A percentile compares a stretch with the other conserved stretches of the same genome.
Evolutionary conservation across 441 rosid genomes (phyloP).

Genomic region (Erodium moschatum): DNA sequence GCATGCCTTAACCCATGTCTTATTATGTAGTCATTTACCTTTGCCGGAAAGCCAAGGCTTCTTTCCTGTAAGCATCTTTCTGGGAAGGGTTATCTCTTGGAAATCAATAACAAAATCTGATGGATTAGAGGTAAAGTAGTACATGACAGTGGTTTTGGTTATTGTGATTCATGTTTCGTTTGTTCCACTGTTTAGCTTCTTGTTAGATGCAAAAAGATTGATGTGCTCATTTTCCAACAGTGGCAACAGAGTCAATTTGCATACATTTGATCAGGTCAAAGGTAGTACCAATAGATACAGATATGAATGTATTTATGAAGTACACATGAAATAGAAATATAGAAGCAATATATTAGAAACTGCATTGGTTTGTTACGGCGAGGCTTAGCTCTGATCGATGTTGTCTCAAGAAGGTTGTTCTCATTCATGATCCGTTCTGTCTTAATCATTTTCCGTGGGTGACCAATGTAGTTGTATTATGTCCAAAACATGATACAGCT

Average conservation of each 20-base stretch:
- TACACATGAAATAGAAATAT: too few relatives aligned
- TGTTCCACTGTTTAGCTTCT: constrained; percentile 5
- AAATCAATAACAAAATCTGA: not conserved
- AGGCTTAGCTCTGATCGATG: too few relatives aligned
- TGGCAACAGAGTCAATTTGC: not conserved
- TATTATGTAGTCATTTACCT: not conserved
- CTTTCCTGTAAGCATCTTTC: constrained; percentile 4
- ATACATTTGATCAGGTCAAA: not conserved
- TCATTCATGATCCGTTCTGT: not conserved
- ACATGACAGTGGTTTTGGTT: not conserved
- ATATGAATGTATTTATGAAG: too few relatives aligned
- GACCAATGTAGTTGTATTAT: too few relatives aligned
- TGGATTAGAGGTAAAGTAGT: not conserved
- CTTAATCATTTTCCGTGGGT: too few relatives aligned
- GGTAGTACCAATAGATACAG: too few relatives aligned
- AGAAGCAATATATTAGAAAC: too few relatives aligned
- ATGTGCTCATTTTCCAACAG: constrained; percentile 29
- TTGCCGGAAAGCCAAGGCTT: not conserved
- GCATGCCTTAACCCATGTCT: not conserved
- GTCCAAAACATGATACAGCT: too few relatives aligned
- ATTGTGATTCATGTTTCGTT: not conserved
- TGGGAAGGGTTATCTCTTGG: not conserved
- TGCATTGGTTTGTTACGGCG: too few relatives aligned
- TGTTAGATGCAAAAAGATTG: not conserved
- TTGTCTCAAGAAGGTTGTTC: too few relatives aligned